Conservation (phyloP, 2,329 filamentous ascomycete species). For the Ascosphaera aggregata region DNA sequence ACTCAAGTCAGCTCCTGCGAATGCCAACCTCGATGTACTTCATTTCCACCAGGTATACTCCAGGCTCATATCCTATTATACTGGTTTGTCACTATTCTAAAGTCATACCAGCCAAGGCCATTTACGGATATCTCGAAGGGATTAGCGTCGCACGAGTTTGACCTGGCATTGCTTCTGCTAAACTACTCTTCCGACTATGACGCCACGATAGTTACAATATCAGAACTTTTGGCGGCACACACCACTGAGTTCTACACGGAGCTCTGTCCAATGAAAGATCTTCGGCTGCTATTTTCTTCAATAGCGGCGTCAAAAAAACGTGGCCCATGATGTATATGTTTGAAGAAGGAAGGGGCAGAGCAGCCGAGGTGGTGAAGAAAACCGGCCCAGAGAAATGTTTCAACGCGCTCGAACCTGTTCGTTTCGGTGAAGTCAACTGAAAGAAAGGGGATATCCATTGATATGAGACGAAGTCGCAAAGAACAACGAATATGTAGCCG, state of each 20-base stretch:
- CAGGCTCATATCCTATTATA: not conserved
- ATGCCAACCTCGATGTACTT: not conserved
- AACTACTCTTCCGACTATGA: constrained; percentile 11
- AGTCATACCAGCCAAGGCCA: constrained; percentile 17
- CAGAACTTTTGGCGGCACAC: not conserved
- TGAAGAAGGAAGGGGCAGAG: not conserved
- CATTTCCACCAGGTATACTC: not conserved
- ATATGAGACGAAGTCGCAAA: not conserved
- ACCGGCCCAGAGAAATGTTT: not conserved
- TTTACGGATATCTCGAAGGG: constrained; percentile 22
- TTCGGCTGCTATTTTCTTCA: not conserved
- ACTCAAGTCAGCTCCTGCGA: not conserved
- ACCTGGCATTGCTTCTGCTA: constrained; percentile 23
- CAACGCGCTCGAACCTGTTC: not conserved
- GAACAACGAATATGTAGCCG: not conserved
- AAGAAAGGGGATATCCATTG: constrained; percentile 1
- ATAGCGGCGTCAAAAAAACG: not conserved
- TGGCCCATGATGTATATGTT: not conserved
- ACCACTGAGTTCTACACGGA: not conserved
- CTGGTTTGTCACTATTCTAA: not conserved
- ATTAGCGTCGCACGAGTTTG: constrained; percentile 21
- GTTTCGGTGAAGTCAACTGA: not conserved
- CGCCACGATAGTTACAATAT: not conserved
- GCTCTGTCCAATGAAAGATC: not conserved
- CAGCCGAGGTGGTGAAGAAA: not conserved